Percentiles rank a stretch among this genome's conserved stretches.
Conservation (phyloP, 139 green algal genomes). For the Mesotaenium endlicherianum region DNA sequence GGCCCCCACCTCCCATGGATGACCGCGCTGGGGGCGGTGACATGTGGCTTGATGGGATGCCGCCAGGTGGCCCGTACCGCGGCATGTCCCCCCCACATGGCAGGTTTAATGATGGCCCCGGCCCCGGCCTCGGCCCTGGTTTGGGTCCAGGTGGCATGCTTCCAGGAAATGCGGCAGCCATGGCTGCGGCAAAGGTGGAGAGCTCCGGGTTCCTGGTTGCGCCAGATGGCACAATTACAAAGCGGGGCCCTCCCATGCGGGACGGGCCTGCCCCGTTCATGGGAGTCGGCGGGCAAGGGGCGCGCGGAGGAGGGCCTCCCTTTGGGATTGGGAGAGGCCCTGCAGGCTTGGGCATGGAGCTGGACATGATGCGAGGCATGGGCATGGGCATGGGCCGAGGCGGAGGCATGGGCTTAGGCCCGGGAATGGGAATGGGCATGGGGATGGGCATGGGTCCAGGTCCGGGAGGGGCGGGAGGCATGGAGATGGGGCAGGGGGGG, state of each 20-base stretch:
- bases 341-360: background rate
- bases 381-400: background rate
- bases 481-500: background rate
- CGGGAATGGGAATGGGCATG: background rate
- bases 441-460: conserved; percentile 7
- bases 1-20: too few species aligned
- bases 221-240: conserved; percentile 19
- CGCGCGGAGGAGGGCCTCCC: background rate
- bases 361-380: conserved; percentile 3
- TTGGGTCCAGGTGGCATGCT: too few species aligned
- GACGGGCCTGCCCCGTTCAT: background rate
- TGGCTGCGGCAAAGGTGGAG: conserved; percentile 20
- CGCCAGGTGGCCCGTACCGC: too few species aligned
- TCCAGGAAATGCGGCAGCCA: conserved; percentile 17
- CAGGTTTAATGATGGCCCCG: too few species aligned
- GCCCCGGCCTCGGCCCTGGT: too few species aligned
- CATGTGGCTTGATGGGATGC: too few species aligned
- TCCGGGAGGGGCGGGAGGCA: background rate
- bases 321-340: conserved; percentile 10
- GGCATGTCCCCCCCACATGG: too few species aligned
- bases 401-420: background rate
- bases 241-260: background rate
- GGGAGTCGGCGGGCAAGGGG: background rate
- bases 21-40: too few species aligned
- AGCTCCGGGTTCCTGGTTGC: conserved; percentile 7